phyloP scores from a whole-genome alignment of 2,329 filamentous ascomycete genomes.

The Lizonia empirigonia region DNA sequence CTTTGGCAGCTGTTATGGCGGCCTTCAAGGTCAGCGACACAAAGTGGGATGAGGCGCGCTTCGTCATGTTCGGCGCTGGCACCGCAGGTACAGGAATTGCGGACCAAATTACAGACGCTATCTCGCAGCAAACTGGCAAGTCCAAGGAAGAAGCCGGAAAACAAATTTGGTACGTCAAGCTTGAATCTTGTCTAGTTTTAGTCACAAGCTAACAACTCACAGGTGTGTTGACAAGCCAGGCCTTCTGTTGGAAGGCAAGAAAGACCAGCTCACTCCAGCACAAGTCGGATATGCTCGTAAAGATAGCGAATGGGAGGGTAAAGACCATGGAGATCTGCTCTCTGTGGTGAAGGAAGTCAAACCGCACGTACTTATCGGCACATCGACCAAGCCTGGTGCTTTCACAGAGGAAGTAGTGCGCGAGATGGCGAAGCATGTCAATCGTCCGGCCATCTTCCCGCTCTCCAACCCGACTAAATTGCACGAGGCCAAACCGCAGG shows the following conservation, averaged over 20 bases:
- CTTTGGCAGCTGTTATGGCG: constrained; percentile 79
- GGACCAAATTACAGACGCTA: constrained; percentile 81
- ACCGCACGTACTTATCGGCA: constrained; percentile 83
- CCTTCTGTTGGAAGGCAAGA: constrained; percentile 68
- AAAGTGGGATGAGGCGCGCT: constrained; percentile 69
- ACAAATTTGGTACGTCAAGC: constrained; percentile 69
- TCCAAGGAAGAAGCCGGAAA: constrained; percentile 74
- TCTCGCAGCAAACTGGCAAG: constrained; percentile 69
- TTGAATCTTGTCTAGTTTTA: accelerated
- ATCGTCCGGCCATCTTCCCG: constrained; percentile 84
- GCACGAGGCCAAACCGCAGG: constrained; percentile 79
- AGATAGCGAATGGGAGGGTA: constrained; percentile 66
- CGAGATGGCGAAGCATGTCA: constrained; percentile 75
- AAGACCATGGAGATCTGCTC: constrained; percentile 64
- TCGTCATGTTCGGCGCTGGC: constrained; percentile 80
- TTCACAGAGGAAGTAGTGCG: constrained; percentile 77
- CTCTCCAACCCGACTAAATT: constrained; percentile 84
- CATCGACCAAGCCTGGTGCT: constrained; percentile 75
- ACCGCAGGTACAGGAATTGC: constrained; percentile 85
- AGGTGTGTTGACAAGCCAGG: constrained; percentile 79
- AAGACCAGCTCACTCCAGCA: constrained; percentile 66
- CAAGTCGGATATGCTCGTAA: constrained; percentile 72
- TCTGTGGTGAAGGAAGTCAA: constrained; percentile 72
- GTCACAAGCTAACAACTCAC: not conserved
- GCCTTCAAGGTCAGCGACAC: constrained; percentile 71